phyloP scores from a whole-genome alignment of 192 early-diverging fungal genomes.

The Coemansia sp. region DNA sequence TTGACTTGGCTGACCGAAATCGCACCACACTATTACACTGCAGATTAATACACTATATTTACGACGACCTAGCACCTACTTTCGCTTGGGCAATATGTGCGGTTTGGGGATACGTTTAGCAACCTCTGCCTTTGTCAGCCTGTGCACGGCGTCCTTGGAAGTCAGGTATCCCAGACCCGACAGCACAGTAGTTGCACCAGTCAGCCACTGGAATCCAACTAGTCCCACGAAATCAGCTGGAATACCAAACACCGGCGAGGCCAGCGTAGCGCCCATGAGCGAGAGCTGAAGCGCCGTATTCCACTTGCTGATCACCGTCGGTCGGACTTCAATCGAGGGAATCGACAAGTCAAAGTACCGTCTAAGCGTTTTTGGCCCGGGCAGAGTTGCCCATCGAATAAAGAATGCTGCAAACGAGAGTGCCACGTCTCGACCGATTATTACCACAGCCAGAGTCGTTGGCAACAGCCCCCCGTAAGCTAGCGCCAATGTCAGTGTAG shows the following conservation, averaged over 20 bases:
- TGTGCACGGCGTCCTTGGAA: slow-evolving; percentile 72
- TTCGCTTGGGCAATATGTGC: slow-evolving; percentile 26
- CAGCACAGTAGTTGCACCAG: slow-evolving; percentile 70
- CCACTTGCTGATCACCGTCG: slow-evolving; percentile 84
- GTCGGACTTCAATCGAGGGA: slow-evolving; percentile 85
- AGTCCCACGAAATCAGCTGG: slow-evolving; percentile 54
- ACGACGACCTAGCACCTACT: neutral
- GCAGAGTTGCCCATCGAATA: slow-evolving; percentile 82
- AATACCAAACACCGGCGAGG: slow-evolving; percentile 70
- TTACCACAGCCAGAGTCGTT: slow-evolving; percentile 70
- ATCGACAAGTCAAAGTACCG: slow-evolving; percentile 90
- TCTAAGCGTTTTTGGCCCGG: slow-evolving; percentile 77
- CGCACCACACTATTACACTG: slow-evolving; percentile 73
- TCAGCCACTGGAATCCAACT: slow-evolving; percentile 62
- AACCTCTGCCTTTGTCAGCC: slow-evolving; percentile 55
- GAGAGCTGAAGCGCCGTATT: slow-evolving; percentile 86
- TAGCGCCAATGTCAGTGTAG: slow-evolving; percentile 77
- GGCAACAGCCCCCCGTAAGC: slow-evolving; percentile 71
- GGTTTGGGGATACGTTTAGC: slow-evolving; percentile 49
- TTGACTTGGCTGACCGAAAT: slow-evolving; percentile 70
- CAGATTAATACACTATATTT: slow-evolving; percentile 1
- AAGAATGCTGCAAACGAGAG: slow-evolving; percentile 77
- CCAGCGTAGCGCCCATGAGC: slow-evolving; percentile 74
- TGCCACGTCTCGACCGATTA: slow-evolving; percentile 82
- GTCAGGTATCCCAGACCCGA: slow-evolving; percentile 73